These are phyloP conservation scores for Lepidium africanum DNA, from an alignment of 345 rosid genomes.

Conservation along the genomic window DNA sequence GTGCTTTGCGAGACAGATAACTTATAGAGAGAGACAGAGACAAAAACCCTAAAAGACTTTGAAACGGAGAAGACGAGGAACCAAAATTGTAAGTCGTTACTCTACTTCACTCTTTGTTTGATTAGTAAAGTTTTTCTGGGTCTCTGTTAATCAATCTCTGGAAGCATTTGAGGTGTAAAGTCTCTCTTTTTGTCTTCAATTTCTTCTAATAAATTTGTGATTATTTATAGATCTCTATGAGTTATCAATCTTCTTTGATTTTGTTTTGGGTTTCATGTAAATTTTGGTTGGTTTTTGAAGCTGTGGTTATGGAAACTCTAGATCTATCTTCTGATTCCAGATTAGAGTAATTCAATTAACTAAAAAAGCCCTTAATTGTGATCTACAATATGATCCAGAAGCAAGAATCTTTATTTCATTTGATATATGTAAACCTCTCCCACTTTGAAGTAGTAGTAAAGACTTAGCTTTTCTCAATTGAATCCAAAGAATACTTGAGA, in stretches of 20 bases:
- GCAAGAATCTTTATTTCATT: background rate
- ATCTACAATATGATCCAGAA: slow-evolving; percentile 4
- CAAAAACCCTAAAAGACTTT: background rate
- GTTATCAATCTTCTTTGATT: too few species aligned
- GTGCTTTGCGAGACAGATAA: slow-evolving; percentile 7
- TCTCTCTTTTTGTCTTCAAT: background rate
- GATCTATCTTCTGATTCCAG: slow-evolving; percentile 7
- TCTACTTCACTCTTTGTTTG: background rate
- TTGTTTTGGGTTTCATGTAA: background rate
- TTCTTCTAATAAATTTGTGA: background rate
- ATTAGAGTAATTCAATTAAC: background rate
- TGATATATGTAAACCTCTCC: background rate
- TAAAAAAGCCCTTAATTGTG: background rate
- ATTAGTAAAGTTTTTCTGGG: background rate
- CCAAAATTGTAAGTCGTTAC: slow-evolving; percentile 3
- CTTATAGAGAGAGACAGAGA: slow-evolving; percentile 14
- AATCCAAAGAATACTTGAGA: background rate
- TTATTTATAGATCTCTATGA: background rate
- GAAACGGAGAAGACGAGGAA: slow-evolving; percentile 20
- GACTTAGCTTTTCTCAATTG: slow-evolving; percentile 4
- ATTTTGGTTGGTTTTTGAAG: background rate
- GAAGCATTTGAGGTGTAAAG: background rate
- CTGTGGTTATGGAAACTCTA: background rate
- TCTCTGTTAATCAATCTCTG: background rate
- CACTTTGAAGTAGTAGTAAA: background rate